Evolutionary conservation across 2,329 filamentous ascomycete species (phyloP), one percentile per base, ranked within the genome.

Genomic region (Sclerotinia trifoliorum): DNA sequence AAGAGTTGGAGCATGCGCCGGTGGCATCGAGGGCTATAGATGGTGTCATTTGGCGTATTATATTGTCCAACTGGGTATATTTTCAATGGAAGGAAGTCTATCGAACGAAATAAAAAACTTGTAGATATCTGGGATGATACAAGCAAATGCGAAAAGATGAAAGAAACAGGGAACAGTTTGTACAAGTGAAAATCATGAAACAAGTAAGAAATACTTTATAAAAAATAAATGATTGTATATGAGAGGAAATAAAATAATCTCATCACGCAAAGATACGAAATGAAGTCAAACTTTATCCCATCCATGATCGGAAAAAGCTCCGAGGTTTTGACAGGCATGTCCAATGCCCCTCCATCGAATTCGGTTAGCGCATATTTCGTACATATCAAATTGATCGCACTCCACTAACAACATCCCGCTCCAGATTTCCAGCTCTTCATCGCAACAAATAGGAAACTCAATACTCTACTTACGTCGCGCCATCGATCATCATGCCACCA

Each of bases 401-500:
- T 42, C 42, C 10, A 32, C 52, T 55, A 19, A 55, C 52, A 55
- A 35, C 26, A 48, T 48, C 44, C 21, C n/a, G 58, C 26, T 39
- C 17, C 46, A 19, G 46, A 57, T 21, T 51, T 51, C 15, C 60
- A 39, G 39, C 26, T 39, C 58, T 51, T 35, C 21, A 39, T 51
- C 44, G 21, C 44, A 62, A 51, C 46, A 21, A n/a, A 58, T 44
- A 1, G 46, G 10, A 51, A 39, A 13, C 11, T 7, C 35, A 2
- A 4, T 44, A 55, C 21, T 10, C 15, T 55, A 44, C 26, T 11
- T 15, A 44, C 3, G n/a, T 11, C 48, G 15, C 21, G 29, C 11
- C 24, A 24, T 21, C 11, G 15, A 63, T 26, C 24, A 63, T 24
- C 2, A 77, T 77, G 75, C 69, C 75, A 60, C 73, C 75, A 21